Base-by-base conservation (phyloP, 2,329 filamentous ascomycete genomes). In the Akanthomyces lecanii region DNA sequence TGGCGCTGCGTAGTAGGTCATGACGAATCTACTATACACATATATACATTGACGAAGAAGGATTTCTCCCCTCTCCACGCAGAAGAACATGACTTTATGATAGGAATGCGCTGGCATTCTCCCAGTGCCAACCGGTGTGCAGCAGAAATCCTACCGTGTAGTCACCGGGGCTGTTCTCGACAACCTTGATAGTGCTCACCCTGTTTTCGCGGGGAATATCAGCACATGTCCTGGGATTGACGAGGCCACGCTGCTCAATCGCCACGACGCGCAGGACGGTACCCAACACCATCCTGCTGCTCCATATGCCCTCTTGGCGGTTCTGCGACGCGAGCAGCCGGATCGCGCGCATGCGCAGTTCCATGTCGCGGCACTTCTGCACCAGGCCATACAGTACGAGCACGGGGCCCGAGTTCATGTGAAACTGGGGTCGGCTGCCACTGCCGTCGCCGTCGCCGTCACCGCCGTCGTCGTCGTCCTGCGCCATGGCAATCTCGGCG, bases 291-390 rank as follows among this genome's bases (percentile, higher is more conserved):
- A 61, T 53, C 12, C 45, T 51, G 21, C 52, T 61, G 38, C 57
- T 61, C 63, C 63, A 64, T 4, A 64, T 51, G n/a, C 63, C 63
- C 48, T 64, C 63, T 25, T 56, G 58, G 5, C 57, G 33, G 4
- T 33, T 53, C 16, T 56, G 58, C n/a, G 52, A 56, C 14, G 52
- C 45, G 18, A 64, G 48, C n/a, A 64, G 28, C 28, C 18, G 52
- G 3, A 61, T 38, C 0, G 63, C 63, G 14, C 52, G 57, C 48
- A n/a, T n/a, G 1, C 63, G 63, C 7, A 64, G 40, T 2, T 51
- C 57, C 33, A 47, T 11, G 11, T 64, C 58, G 10, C 63, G 50
- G 30, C 63, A 61, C 16, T 64, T 64, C 7, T 54, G 52, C n/a
- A 61, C 42, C 21, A 64, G 5, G 5, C 57, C 63, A 16, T 64